phyloP scores from a whole-genome alignment of 768 basidiomycete species.

The Naematelia encephala region DNA sequence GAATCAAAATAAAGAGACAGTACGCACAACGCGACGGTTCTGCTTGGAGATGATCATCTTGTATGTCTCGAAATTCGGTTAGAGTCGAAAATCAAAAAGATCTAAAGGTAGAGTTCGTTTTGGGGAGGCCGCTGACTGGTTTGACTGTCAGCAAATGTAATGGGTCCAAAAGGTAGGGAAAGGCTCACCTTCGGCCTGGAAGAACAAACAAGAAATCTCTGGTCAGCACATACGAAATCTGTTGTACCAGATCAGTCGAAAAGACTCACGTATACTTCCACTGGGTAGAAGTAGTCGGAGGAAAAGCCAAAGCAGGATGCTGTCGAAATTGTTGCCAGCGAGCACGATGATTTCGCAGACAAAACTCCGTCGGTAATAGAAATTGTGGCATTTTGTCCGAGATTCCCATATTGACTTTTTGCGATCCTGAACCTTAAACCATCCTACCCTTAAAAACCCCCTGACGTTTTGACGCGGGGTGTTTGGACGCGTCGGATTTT shows the following conservation, averaged over 20 bases:
- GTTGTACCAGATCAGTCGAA: not conserved
- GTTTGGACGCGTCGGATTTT: not conserved
- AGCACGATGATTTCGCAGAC: not conserved
- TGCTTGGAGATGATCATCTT: constrained; percentile 93
- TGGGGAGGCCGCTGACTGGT: constrained; percentile 47
- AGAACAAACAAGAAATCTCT: not conserved
- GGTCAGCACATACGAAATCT: not conserved
- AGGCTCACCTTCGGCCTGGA: constrained; percentile 30
- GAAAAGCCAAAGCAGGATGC: not conserved
- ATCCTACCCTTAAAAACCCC: no score
- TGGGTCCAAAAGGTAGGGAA: not conserved
- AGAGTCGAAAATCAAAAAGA: constrained; percentile 16
- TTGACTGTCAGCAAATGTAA: not conserved
- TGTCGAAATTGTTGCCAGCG: not conserved
- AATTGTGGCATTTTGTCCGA: not conserved
- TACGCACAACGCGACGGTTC: constrained; percentile 67
- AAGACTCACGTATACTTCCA: constrained; percentile 12
- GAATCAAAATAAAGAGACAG: not conserved
- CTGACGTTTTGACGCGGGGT: not conserved
- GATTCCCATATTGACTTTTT: not conserved
- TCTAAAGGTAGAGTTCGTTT: constrained; percentile 31
- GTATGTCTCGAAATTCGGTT: constrained; percentile 15
- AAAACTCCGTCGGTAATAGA: not conserved
- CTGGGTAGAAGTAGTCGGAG: not conserved
- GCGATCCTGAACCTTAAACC: no score